These are phyloP conservation scores for Coffea eugenioides DNA, from an alignment of 257 asterid species.

Conservation along the genomic window DNA sequence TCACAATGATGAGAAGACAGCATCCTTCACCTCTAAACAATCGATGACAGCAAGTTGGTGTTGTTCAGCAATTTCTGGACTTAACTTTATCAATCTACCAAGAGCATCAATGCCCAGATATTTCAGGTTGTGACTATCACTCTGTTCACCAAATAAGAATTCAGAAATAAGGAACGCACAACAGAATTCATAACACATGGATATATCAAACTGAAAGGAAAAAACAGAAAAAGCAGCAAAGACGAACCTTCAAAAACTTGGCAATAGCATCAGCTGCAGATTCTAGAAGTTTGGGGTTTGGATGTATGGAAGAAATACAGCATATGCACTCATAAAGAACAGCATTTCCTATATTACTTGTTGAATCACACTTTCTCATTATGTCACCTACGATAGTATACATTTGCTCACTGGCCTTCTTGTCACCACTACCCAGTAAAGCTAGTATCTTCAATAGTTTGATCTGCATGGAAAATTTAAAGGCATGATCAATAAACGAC, in stretches of 20 bases:
- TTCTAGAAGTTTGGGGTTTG: constrained; percentile 81
- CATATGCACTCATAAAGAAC: constrained; percentile 90
- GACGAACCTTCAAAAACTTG: constrained; percentile 76
- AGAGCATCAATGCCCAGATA: constrained; percentile 98
- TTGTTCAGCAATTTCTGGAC: constrained; percentile 93
- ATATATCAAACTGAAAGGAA: constrained; percentile 3
- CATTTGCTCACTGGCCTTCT: constrained; percentile 92
- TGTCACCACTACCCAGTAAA: constrained; percentile 80
- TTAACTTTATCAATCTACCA: constrained; percentile 88
- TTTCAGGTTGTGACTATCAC: constrained; percentile 96
- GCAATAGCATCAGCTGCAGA: constrained; percentile 89
- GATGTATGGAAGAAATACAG: constrained; percentile 82
- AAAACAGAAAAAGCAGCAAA: constrained; percentile 18
- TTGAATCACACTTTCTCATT: constrained; percentile 79
- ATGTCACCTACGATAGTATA: constrained; percentile 85
- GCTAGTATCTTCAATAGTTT: constrained; percentile 83
- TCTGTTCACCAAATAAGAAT: constrained; percentile 52
- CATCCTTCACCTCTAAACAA: constrained; percentile 83
- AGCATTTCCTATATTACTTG: constrained; percentile 91
- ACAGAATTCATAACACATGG: background rate
- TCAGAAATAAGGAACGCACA: constrained; percentile 7
- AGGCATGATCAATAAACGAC: background rate
- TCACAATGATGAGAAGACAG: background rate
- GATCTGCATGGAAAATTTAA: constrained; percentile 45
- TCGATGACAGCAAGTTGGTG: constrained; percentile 98